A percentile compares a stretch with the other conserved stretches of the same genome.
Evolutionary conservation across 306 rosid genomes (phyloP).

Genomic region (Vigna unguiculata): DNA sequence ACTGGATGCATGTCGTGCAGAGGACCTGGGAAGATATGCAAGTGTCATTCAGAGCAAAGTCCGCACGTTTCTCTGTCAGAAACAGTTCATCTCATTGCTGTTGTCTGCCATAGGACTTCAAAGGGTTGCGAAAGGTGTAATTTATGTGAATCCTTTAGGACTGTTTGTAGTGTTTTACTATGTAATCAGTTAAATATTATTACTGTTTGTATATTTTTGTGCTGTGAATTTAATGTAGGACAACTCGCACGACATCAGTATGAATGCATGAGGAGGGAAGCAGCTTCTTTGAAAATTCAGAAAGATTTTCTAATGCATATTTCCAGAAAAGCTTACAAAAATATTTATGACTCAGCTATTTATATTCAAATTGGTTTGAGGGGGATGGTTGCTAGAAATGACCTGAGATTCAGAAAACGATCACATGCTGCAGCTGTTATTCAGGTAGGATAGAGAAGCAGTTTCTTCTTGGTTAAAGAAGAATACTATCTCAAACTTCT

Average conservation of each 20-base stretch:
- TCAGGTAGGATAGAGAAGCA: slow-evolving; percentile 60
- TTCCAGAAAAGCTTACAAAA: slow-evolving; percentile 56
- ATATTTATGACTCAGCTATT: slow-evolving; percentile 60
- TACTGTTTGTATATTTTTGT: neutral
- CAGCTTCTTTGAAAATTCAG: slow-evolving; percentile 84
- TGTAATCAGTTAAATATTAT: neutral
- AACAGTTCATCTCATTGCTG: slow-evolving; percentile 53
- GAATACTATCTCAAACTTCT: neutral
- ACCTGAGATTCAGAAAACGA: slow-evolving; percentile 65
- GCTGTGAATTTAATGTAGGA: slow-evolving; percentile 60
- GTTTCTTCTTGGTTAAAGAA: slow-evolving; percentile 26
- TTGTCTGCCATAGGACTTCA: slow-evolving; percentile 71
- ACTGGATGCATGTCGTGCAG: slow-evolving; percentile 79
- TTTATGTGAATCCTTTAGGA: slow-evolving; percentile 13
- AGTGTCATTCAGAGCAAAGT: slow-evolving; percentile 69
- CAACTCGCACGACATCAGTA: slow-evolving; percentile 66
- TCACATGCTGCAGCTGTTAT: slow-evolving; percentile 66
- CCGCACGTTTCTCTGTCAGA: slow-evolving; percentile 62
- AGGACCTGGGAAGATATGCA: slow-evolving; percentile 86
- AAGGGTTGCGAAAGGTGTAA: slow-evolving; percentile 71
- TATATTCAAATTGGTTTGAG: slow-evolving; percentile 72
- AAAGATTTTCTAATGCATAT: slow-evolving; percentile 63
- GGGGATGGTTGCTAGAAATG: slow-evolving; percentile 77
- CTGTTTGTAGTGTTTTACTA: slow-evolving; percentile 37
- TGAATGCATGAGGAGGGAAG: slow-evolving; percentile 76